These are phyloP conservation scores for Chytriomyces hyalinus DNA, from an alignment of 192 early-diverging fungal genomes.

Conservation along the genomic window DNA sequence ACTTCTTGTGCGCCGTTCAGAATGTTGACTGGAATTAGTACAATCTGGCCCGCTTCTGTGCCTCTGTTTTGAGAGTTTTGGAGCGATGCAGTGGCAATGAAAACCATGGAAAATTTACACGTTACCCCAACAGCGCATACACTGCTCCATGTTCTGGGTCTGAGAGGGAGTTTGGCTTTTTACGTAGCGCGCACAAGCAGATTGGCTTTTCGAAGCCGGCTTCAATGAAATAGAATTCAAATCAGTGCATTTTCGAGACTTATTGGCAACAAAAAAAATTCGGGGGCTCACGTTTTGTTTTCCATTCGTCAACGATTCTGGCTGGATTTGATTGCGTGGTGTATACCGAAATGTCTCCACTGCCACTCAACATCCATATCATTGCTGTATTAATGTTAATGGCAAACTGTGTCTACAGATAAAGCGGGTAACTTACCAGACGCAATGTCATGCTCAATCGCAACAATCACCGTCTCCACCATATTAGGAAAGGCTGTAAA, in stretches of 20 bases:
- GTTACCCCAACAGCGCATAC: constrained; percentile 44
- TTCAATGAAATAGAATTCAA: neutral
- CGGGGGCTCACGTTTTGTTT: constrained; percentile 29
- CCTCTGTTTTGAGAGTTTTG: constrained; percentile 32
- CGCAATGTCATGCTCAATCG: constrained; percentile 49
- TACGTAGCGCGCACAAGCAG: constrained; percentile 44
- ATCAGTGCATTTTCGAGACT: constrained; percentile 4
- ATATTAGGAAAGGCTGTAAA: constrained; percentile 57
- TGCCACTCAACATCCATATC: constrained; percentile 44
- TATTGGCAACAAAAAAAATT: neutral
- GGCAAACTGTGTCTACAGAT: neutral
- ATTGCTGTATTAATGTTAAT: constrained; percentile 31
- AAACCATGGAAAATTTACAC: neutral
- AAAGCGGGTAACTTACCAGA: constrained; percentile 37
- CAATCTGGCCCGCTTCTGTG: constrained; percentile 58
- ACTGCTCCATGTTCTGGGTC: constrained; percentile 23
- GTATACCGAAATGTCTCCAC: constrained; percentile 55
- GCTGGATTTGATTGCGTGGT: constrained; percentile 51
- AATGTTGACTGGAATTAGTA: constrained; percentile 43
- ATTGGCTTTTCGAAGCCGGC: constrained; percentile 33
- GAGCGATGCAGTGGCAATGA: neutral
- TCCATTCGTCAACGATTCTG: constrained; percentile 48
- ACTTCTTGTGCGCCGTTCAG: constrained; percentile 39
- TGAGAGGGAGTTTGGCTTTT: neutral
- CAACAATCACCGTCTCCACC: constrained; percentile 37